A percentile compares a stretch with the other conserved stretches of the same genome.
These are phyloP conservation scores for Ceratobasidium sp. DNA, from an alignment of 1,284 basidiomycete species.

Conservation along the genomic window DNA sequence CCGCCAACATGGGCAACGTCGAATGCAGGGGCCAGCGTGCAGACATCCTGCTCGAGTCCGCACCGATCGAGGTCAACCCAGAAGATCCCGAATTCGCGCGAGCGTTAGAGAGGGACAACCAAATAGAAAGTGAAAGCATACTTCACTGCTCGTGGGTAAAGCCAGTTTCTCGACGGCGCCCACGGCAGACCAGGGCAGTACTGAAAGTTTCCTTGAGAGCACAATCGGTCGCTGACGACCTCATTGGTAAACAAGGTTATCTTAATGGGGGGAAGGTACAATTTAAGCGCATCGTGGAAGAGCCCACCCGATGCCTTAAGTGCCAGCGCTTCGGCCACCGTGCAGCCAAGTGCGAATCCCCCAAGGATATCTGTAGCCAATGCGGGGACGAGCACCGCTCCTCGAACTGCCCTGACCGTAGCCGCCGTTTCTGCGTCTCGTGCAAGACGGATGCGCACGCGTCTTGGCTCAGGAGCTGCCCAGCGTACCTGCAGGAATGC, in stretches of 20 bases:
- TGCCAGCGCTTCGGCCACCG: no score
- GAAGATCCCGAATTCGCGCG: not conserved
- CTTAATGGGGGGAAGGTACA: not conserved
- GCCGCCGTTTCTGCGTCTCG: no score
- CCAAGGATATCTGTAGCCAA: no score
- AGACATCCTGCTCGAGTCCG: not conserved
- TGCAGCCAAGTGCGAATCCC: no score
- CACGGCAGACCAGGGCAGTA: not conserved
- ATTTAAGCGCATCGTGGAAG: not conserved
- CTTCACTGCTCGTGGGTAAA: not conserved
- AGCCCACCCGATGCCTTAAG: constrained; percentile 8
- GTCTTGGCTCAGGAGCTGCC: not conserved
- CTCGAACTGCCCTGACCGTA: no score
- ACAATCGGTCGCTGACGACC: not conserved
- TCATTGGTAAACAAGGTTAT: not conserved
- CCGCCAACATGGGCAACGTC: not conserved
- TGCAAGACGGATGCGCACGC: not conserved
- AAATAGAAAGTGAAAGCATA: not conserved
- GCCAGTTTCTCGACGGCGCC: not conserved
- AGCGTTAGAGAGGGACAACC: constrained; percentile 4
- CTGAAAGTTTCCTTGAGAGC: not conserved
- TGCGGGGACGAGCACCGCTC: no score
- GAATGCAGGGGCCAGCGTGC: not conserved
- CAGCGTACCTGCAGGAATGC: not conserved
- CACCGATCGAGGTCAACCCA: not conserved